These are phyloP conservation scores for Wickerhamiella allomyrinae DNA, from an alignment of 805 yeast species.

Conservation along the genomic window DNA sequence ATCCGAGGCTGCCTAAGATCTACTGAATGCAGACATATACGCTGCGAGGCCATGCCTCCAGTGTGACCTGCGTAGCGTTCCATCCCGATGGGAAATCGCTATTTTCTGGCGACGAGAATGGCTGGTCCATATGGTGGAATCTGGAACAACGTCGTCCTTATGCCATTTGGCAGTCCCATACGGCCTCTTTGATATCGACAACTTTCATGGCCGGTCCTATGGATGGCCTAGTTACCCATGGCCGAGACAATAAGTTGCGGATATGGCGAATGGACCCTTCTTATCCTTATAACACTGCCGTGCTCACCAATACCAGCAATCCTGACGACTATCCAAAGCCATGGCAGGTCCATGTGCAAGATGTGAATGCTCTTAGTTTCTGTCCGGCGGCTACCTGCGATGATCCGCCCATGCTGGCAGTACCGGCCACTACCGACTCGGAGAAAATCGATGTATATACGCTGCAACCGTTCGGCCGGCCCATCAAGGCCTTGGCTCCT, in stretches of 20 bases:
- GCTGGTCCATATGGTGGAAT: conserved; percentile 55
- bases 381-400: conserved; percentile 40
- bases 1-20: too few species aligned
- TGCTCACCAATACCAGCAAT: conserved; percentile 16
- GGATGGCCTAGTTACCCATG: conserved; percentile 46
- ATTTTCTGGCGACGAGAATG: conserved; percentile 46
- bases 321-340: conserved; percentile 21
- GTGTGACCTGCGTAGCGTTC: conserved; percentile 22
- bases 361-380: conserved; percentile 62
- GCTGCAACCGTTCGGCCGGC: conserved; percentile 20
- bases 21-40: conserved; percentile 11
- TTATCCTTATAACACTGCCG: conserved; percentile 27
- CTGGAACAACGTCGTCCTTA: conserved; percentile 40
- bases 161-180: conserved; percentile 48
- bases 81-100: conserved; percentile 28
- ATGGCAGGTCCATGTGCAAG: conserved; percentile 34
- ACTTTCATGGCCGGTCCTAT: conserved; percentile 16
- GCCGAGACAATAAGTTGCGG: conserved; percentile 41
- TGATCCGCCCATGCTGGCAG: conserved; percentile 28
- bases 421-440: conserved; percentile 54
- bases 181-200: conserved; percentile 36
- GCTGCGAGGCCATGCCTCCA: conserved; percentile 24
- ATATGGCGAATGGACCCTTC: conserved; percentile 24
- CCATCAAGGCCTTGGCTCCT: conserved; percentile 9
- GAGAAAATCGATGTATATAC: conserved; percentile 49